Evolutionary conservation across 2,329 filamentous ascomycete species (phyloP).

Genomic region (Venturiaceae sp.): DNA sequence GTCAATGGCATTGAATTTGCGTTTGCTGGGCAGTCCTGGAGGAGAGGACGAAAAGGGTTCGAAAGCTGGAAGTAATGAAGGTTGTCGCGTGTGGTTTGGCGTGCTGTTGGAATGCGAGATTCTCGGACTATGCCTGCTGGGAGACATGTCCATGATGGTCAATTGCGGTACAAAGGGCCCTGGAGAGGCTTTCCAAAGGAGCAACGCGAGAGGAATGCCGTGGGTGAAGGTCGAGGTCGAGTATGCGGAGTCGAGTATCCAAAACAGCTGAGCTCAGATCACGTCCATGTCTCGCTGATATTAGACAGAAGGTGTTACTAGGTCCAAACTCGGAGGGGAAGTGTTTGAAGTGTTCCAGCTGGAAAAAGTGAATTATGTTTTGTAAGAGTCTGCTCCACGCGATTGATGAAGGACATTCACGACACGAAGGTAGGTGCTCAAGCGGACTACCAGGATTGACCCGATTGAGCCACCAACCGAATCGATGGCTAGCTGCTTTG

Average conservation of each 20-base stretch:
- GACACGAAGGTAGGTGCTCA: too few species aligned
- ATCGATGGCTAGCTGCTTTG: too few species aligned
- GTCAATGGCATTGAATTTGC: conserved; percentile 46
- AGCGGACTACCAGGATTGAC: too few species aligned
- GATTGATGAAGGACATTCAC: too few species aligned
- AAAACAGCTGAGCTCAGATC: not conserved
- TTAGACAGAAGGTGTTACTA: not conserved
- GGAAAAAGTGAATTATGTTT: too few species aligned
- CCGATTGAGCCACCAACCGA: too few species aligned
- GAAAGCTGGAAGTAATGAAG: conserved; percentile 67
- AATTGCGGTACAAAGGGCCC: not conserved
- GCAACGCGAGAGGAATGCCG: too few species aligned
- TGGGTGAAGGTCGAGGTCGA: too few species aligned
- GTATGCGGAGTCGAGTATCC: not conserved
- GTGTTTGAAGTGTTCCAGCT: not conserved
- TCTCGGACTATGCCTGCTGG: not conserved
- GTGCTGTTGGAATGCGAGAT: conserved; percentile 2
- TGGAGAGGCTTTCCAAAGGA: too few species aligned
- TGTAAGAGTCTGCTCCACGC: too few species aligned
- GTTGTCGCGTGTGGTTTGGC: conserved; percentile 15
- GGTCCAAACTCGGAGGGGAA: not conserved
- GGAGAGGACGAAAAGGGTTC: conserved; percentile 74
- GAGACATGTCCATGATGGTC: not conserved
- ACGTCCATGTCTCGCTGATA: not conserved
- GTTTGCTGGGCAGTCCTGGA: conserved; percentile 60